Evolutionary conservation across 192 early-diverging fungal species (phyloP).

Genomic region (Umbelopsis sp.): DNA sequence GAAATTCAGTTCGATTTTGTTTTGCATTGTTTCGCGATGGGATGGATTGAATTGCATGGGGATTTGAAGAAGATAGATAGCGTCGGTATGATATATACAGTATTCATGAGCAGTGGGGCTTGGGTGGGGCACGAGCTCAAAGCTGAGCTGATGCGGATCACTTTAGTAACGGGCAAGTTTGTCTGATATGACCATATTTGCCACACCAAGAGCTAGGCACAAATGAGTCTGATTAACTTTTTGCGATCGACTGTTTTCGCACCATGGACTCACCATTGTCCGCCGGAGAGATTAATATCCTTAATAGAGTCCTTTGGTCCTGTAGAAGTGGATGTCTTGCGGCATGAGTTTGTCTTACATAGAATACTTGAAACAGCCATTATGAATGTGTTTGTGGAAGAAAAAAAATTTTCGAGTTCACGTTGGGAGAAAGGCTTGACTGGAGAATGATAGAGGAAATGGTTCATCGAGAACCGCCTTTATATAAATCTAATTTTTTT

Average conservation of each 20-base stretch:
- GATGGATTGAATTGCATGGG: neutral
- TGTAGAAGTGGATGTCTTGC: neutral
- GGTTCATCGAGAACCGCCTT: neutral
- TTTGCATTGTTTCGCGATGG: neutral
- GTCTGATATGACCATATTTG: slow-evolving; percentile 13
- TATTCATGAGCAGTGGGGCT: neutral
- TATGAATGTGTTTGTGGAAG: neutral
- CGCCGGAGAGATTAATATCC: slow-evolving; percentile 1
- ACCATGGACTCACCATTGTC: slow-evolving; percentile 2
- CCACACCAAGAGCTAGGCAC: slow-evolving; percentile 6
- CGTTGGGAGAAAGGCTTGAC: neutral
- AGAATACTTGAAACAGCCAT: neutral
- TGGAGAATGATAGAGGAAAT: neutral
- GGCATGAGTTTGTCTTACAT: neutral
- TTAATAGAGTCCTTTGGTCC: neutral
- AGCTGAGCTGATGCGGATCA: neutral
- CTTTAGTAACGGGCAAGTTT: neutral
- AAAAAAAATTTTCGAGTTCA: neutral
- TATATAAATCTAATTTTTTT: slow-evolving; percentile 7
- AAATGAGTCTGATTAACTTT: neutral
- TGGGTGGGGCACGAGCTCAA: too few species aligned
- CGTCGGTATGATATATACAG: neutral
- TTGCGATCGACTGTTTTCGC: neutral
- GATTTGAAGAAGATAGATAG: neutral
- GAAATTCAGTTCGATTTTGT: neutral